phyloP scores from a whole-genome alignment of 306 rosid genomes.

The Cucurbita moschata region DNA sequence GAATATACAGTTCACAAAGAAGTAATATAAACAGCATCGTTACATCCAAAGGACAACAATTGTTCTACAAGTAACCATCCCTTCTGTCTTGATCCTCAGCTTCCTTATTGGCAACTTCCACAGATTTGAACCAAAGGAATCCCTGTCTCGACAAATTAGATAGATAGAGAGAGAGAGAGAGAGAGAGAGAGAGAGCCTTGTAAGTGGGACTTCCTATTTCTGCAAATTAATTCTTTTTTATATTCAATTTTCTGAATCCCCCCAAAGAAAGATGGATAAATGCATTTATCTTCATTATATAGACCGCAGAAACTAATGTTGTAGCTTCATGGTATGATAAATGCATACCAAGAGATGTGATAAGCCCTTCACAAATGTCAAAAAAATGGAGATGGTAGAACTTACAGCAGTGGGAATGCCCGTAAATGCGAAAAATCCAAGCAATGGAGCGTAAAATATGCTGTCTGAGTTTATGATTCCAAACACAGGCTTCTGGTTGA shows the following conservation, averaged over 20 bases:
- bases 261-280: not conserved
- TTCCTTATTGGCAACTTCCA: slow-evolving; percentile 81
- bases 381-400: not conserved
- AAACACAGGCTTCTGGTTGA: slow-evolving; percentile 68
- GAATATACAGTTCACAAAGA: not conserved
- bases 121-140: slow-evolving; percentile 83
- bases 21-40: not conserved
- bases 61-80: slow-evolving; percentile 59
- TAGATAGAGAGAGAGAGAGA: not conserved
- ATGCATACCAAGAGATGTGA: not conserved
- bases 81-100: slow-evolving; percentile 93
- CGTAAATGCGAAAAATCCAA: slow-evolving; percentile 73
- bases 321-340: not conserved
- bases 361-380: not conserved
- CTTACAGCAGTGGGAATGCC: slow-evolving; percentile 84
- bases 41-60: not conserved
- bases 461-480: slow-evolving; percentile 68
- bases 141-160: slow-evolving; percentile 27
- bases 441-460: slow-evolving; percentile 74
- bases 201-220: not conserved
- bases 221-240: not conserved
- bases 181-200: not conserved
- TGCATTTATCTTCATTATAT: not conserved
- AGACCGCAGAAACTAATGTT: not conserved
- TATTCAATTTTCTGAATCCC: not conserved